Evolutionary conservation across 352 stramenopile species (phyloP).

Genomic region (Aphanomyces euteiches): DNA sequence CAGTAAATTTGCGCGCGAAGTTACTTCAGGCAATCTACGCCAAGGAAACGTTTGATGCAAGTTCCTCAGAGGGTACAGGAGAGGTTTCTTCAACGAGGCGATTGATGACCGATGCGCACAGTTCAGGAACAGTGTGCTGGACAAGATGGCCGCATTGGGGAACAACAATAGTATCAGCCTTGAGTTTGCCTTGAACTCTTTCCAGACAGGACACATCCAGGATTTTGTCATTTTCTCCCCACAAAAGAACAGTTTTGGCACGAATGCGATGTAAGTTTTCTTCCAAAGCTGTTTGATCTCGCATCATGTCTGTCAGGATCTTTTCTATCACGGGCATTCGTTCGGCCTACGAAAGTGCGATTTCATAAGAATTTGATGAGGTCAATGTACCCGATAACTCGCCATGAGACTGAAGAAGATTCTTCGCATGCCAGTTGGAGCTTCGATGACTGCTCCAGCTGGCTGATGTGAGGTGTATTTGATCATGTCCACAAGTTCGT

Average conservation of each 20-base stretch:
- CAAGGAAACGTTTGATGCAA: too few species aligned
- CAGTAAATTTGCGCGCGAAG: too few species aligned
- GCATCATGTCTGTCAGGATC: conserved; percentile 50
- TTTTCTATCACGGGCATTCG: conserved; percentile 58
- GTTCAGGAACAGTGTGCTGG: conserved; percentile 54
- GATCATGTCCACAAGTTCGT: conserved; percentile 58
- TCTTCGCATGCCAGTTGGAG: conserved; percentile 3
- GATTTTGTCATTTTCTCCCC: conserved; percentile 66
- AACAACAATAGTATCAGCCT: conserved; percentile 47
- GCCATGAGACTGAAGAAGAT: conserved; percentile 23
- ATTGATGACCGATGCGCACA: conserved; percentile 60
- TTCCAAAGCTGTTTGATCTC: conserved; percentile 55
- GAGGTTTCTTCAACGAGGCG: conserved; percentile 40
- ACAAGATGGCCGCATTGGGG: conserved; percentile 63
- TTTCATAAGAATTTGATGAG: not conserved
- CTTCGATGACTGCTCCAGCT: not conserved
- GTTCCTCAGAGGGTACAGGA: too few species aligned
- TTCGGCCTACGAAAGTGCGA: conserved; percentile 32
- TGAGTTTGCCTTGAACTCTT: conserved; percentile 50
- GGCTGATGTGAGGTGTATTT: conserved; percentile 42
- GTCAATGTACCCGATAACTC: conserved; percentile 38
- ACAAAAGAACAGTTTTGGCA: conserved; percentile 61
- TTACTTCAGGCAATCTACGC: too few species aligned
- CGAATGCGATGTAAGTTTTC: conserved; percentile 53
- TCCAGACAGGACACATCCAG: conserved; percentile 69